Evolutionary conservation across 2,329 filamentous ascomycete genomes (phyloP).

Genomic region (Phialophora verrucosa): DNA sequence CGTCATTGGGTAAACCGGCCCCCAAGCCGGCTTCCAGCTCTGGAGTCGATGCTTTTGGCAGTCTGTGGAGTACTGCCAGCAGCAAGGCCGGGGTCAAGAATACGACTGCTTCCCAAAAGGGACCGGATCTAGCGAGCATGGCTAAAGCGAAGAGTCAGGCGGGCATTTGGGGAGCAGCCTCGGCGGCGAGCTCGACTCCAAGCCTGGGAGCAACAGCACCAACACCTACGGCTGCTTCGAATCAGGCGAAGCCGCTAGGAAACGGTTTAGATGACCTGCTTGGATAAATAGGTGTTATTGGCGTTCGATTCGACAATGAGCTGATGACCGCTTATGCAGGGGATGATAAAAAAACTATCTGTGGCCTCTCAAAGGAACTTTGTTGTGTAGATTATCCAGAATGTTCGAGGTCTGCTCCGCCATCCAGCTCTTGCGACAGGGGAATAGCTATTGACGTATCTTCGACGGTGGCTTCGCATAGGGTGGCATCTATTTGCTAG

Average conservation of each 20-base stretch:
- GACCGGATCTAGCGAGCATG: conserved; percentile 86
- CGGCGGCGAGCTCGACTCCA: conserved; percentile 55
- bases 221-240: conserved; percentile 46
- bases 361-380: background rate
- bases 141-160: conserved; percentile 98
- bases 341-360: background rate
- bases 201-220: conserved; percentile 52
- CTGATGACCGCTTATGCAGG: background rate
- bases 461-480: background rate
- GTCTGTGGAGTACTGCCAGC: conserved; percentile 73
- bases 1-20: conserved; percentile 55
- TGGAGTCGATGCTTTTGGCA: conserved; percentile 86
- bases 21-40: conserved; percentile 54
- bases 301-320: background rate
- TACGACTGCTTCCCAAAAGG: conserved; percentile 69
- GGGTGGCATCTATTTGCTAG: background rate
- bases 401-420: background rate
- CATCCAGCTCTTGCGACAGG: background rate
- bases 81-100: conserved; percentile 73
- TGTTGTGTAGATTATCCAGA: background rate
- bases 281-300: conserved; percentile 43
- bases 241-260: conserved; percentile 44
- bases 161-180: conserved; percentile 85
- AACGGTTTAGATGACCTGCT: conserved; percentile 54
- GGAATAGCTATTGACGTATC: background rate